Evolutionary conservation across 1,284 basidiomycete genomes (phyloP), one percentile per base, ranked within the genome.

Genomic region (Irpex sp.): DNA sequence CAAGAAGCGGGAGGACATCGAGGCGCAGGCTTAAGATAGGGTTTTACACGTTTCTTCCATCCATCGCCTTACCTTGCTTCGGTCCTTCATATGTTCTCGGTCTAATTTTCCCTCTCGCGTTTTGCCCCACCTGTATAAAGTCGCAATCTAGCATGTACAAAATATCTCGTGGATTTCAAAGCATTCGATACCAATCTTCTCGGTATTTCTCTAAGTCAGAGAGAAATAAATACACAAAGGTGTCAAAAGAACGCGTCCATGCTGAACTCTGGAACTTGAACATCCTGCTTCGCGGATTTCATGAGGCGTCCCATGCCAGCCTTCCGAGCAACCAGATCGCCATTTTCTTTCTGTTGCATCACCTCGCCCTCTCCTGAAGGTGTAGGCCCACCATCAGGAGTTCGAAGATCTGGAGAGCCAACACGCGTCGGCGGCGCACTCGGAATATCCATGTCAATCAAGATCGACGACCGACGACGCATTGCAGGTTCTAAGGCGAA

Each of bases 371-470:
- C 56, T 39, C 55, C 48, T 16, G 35, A 36, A 23, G 52, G 28
- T 12, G 39, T 36, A 54, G 52, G 52, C 4, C 10, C 33, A 0
- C 18, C 21, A 7, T 65, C 60, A 0, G 62, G 60, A 4, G 52
- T 33, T 2, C 62, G 66, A 4, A 62, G 58, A n/a, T 55, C 58
- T 2, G 84, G 83, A 3, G 87, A 85, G 5, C 78, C 75, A 19
- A 75, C 71, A 58, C 84, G 80, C 16, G 86, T 87, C 0, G 85
- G 78, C 18, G 87, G 83, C 19, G 82, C 77, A 16, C 85, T 83
- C 16, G 80, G 75, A n/a, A 93, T 80, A 62, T 93, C 90, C 83
- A 95, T 93, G 74, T 95, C 93, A 69, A 95, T 94, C 67, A 91
- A 71, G 65, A 94, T 91, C 14, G 88, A 88, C 1, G 89, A 83